Percentiles rank a stretch among this genome's conserved stretches.
phyloP scores from a whole-genome alignment of 495 filamentous ascomycete genomes.

The Neurospora africana region DNA sequence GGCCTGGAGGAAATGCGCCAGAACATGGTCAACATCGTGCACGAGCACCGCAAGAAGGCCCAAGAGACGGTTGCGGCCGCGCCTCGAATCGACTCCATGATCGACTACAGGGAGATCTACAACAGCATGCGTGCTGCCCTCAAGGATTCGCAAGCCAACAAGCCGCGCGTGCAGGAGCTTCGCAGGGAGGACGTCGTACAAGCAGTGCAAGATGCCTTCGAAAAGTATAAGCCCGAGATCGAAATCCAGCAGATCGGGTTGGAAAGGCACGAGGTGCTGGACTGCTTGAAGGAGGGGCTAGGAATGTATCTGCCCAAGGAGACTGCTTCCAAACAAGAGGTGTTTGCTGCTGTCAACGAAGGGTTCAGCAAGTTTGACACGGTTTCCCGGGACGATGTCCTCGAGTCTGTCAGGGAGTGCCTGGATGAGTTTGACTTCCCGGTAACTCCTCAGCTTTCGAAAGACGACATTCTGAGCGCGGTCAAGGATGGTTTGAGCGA shows the following conservation, averaged over 20 bases:
- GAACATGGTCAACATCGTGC: constrained; percentile 64
- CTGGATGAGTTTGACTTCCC: constrained; percentile 65
- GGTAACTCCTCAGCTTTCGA: constrained; percentile 37
- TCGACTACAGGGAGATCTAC: constrained; percentile 73
- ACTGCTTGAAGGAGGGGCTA: constrained; percentile 73
- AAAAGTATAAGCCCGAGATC: constrained; percentile 85
- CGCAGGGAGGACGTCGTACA: constrained; percentile 70
- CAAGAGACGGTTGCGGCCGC: constrained; percentile 18
- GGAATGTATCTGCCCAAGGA: constrained; percentile 57
- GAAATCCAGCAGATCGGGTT: constrained; percentile 80
- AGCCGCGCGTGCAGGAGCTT: constrained; percentile 28
- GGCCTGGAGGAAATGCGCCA: constrained; percentile 68
- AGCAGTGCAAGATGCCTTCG: constrained; percentile 79
- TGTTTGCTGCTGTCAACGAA: constrained; percentile 70
- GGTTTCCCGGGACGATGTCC: constrained; percentile 69
- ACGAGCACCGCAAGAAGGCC: constrained; percentile 63
- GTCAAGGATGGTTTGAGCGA: constrained; percentile 43
- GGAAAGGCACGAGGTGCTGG: constrained; percentile 77
- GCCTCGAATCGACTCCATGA: constrained; percentile 11
- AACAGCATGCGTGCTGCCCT: constrained; percentile 69
- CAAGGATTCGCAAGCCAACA: constrained; percentile 50
- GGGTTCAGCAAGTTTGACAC: constrained; percentile 65
- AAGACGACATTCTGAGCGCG: constrained; percentile 43
- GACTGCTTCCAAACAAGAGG: constrained; percentile 62
- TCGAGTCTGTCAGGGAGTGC: constrained; percentile 64